Evolutionary conservation across 2,329 filamentous ascomycete species (phyloP).

Genomic region (Trichoderma arundinaceum): DNA sequence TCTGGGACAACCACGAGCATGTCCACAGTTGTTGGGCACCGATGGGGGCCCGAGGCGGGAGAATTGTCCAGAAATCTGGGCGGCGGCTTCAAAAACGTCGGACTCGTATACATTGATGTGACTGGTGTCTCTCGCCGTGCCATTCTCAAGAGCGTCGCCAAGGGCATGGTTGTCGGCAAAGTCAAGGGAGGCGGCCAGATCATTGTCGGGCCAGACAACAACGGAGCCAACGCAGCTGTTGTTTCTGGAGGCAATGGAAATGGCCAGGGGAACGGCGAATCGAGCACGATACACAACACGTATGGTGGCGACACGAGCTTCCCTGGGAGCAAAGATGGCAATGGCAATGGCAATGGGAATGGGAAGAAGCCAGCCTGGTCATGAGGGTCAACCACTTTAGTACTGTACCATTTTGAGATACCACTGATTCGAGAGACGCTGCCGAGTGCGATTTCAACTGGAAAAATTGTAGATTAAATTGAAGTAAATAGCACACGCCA

Average conservation of each 20-base stretch:
- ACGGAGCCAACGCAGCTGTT: constrained; percentile 32
- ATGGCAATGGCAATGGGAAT: constrained; percentile 36
- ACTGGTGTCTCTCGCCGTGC: constrained; percentile 88
- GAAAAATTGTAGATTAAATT: background rate
- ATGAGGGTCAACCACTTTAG: background rate
- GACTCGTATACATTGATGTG: constrained; percentile 95
- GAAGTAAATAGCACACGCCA: background rate
- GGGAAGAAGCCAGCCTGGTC: constrained; percentile 42
- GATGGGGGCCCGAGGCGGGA: constrained; percentile 85
- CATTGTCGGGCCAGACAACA: constrained; percentile 71
- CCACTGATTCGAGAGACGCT: constrained; percentile 16
- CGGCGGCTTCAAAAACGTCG: constrained; percentile 92
- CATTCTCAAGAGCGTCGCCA: constrained; percentile 92
- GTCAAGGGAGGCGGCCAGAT: constrained; percentile 76
- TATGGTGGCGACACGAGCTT: constrained; percentile 41
- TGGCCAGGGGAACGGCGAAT: constrained; percentile 16
- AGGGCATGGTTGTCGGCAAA: constrained; percentile 90
- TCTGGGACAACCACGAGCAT: constrained; percentile 77
- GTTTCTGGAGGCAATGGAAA: constrained; percentile 37
- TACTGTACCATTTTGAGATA: constrained; percentile 1
- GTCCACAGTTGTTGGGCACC: constrained; percentile 84
- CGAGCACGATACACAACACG: constrained; percentile 35
- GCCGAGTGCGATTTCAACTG: background rate
- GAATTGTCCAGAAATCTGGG: constrained; percentile 76
- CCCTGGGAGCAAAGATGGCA: constrained; percentile 39